Percentiles rank a stretch among this genome's conserved stretches.
phyloP scores from a whole-genome alignment of 75 land plant genomes.

The Selaginella tamariscina region DNA sequence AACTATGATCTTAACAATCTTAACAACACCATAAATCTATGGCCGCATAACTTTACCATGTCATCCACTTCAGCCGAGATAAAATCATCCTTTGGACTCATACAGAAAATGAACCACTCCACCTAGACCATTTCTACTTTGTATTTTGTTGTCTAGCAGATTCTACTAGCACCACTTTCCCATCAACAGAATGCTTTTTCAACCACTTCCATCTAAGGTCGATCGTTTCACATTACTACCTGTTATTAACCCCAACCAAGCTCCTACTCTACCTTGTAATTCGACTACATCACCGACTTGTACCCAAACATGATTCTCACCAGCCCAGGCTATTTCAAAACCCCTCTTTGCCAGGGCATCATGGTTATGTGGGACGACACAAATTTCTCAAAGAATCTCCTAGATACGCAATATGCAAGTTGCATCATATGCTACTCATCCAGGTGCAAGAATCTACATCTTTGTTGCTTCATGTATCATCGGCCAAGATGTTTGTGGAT shows the following conservation, averaged over 20 bases:
- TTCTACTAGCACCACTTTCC: background rate
- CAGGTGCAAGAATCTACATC: background rate
- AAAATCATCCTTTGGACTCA: background rate
- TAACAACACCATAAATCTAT: background rate
- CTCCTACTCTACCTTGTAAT: background rate
- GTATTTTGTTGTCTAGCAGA: background rate
- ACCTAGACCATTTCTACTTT: background rate
- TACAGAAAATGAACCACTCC: background rate
- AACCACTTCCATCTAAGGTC: background rate
- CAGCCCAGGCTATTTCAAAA: background rate
- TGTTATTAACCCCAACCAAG: background rate
- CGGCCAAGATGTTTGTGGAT: background rate
- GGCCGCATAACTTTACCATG: slow-evolving; percentile 1
- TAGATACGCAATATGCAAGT: background rate
- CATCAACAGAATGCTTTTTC: background rate
- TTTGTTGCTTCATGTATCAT: background rate
- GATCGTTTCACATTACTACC: background rate
- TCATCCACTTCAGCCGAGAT: background rate
- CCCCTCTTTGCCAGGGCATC: background rate
- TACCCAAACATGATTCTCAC: background rate
- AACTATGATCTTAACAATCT: no score
- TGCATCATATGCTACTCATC: background rate
- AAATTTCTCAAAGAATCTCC: background rate
- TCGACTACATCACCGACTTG: background rate
- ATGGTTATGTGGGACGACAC: background rate